A percentile compares a stretch with the other conserved stretches of the same genome.
phyloP scores from a whole-genome alignment of 805 yeast species.

The Naumovozyma castellii region DNA sequence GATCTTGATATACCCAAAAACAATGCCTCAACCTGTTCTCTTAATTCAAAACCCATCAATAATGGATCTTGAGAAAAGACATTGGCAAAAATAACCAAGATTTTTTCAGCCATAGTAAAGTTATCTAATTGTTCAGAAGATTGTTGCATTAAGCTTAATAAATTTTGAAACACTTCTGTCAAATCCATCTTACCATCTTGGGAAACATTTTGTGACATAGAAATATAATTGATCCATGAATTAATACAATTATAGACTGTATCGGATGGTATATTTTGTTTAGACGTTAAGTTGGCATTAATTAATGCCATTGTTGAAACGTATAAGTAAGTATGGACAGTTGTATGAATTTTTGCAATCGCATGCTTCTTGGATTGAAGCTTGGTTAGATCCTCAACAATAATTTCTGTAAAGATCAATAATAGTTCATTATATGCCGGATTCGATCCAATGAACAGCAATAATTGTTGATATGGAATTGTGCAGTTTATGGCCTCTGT shows the following conservation, averaged over 20 bases:
- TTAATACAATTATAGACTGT: conserved; percentile 19
- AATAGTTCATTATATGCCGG: conserved; percentile 16
- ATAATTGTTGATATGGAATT: conserved; percentile 18
- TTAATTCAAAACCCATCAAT: conserved; percentile 23
- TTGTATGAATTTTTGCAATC: conserved; percentile 21
- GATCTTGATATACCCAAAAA: conserved; percentile 26
- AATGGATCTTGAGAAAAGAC: conserved; percentile 25
- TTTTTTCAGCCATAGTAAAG: conserved; percentile 20
- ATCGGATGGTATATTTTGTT: conserved; percentile 5
- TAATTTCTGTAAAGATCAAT: conserved; percentile 24
- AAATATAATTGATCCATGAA: conserved; percentile 28
- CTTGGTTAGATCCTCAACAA: conserved; percentile 29
- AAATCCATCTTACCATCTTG: conserved; percentile 24
- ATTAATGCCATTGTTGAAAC: conserved; percentile 27
- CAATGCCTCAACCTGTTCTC: conserved; percentile 24
- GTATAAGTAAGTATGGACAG: conserved; percentile 28
- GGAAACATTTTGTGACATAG: conserved; percentile 22
- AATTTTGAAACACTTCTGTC: conserved; percentile 21
- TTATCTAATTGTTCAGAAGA: conserved; percentile 18
- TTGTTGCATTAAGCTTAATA: conserved; percentile 25
- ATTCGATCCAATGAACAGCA: conserved; percentile 17
- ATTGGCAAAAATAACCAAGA: conserved; percentile 21
- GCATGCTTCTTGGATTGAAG: conserved; percentile 21
- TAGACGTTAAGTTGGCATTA: conserved; percentile 16
- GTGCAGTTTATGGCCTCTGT: conserved; percentile 9